Evolutionary conservation across 139 green algal species (phyloP), one percentile per base, ranked within the genome.

Genomic region (Desmodesmus armatus): DNA sequence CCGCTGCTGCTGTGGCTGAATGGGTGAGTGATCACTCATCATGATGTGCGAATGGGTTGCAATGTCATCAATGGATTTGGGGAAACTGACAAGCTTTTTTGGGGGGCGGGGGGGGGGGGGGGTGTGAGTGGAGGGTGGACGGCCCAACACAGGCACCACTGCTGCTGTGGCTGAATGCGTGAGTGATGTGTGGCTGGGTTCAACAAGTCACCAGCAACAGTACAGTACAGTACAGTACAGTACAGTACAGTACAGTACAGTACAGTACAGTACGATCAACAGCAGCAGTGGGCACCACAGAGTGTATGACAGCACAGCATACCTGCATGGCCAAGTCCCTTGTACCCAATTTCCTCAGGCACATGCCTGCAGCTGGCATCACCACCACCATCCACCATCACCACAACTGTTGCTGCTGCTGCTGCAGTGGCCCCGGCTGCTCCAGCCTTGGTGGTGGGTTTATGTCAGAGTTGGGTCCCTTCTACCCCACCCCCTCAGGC

Each of bases 381-480:
- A n/a, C n/a, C n/a, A n/a, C n/a, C n/a, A n/a, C n/a, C n/a, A n/a
- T n/a, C n/a, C n/a, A n/a, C n/a, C n/a, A n/a, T n/a, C n/a, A n/a
- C n/a, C n/a, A n/a, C n/a, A n/a, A n/a, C 51, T 62, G 51, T 2
- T 62, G 51, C 51, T 27, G 51, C 4, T 15, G 51, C 51, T 27
- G 51, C 9, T 51, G 47, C 91, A 96, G 93, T 0, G 96, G 96
- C 21, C 95, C 95, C 5, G 95, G 95, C 55, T 98, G 95, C 89
- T 96, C 92, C 25, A 95, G 88, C 33, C 29, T 98, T 0, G 95
- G 93, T 0, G 95, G 94, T 13, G 96, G 95, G 40, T 96, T 98
- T 80, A 85, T 98, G 86, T 90, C 73, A 0, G 96, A 98, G 91
- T 84, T 98, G 40, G 96, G 96, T 0, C 96, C 96, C 7, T 98